phyloP scores from a whole-genome alignment of 768 basidiomycete species.

The Lactifluus hygrophoroides region DNA sequence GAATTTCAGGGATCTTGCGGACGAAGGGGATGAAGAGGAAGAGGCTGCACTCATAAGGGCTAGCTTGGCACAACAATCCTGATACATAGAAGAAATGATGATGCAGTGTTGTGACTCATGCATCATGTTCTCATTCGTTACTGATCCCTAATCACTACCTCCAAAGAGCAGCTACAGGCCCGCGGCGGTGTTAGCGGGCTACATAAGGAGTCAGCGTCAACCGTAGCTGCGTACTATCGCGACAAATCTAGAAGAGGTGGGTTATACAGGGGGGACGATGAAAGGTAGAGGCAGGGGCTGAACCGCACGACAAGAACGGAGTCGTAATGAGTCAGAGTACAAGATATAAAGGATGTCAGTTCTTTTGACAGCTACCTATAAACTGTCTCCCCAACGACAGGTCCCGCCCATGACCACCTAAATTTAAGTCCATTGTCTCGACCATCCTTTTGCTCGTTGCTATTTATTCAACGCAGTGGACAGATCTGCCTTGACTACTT shows the following conservation, averaged over 20 bases:
- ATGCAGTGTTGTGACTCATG: not conserved
- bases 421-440: too few relatives aligned
- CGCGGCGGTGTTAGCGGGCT: not conserved
- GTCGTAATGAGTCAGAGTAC: too few relatives aligned
- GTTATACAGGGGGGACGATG: not conserved
- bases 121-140: not conserved
- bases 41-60: slow-evolving; percentile 18
- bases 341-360: too few relatives aligned
- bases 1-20: slow-evolving; percentile 45
- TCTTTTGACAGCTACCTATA: too few relatives aligned
- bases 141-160: not conserved
- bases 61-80: not conserved
- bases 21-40: slow-evolving; percentile 35
- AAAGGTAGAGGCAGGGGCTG: too few relatives aligned
- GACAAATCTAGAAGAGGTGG: not conserved
- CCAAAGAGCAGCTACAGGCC: not conserved
- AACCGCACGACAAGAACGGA: too few relatives aligned
- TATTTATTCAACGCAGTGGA: too few relatives aligned
- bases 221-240: not conserved
- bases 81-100: not conserved
- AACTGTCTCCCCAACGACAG: too few relatives aligned
- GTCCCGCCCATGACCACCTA: too few relatives aligned
- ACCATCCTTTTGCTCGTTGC: too few relatives aligned
- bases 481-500: too few relatives aligned
- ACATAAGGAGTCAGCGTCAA: not conserved